Conservation (phyloP, 2,329 filamentous ascomycete genomes). For the Sphaceloma murrayae region DNA sequence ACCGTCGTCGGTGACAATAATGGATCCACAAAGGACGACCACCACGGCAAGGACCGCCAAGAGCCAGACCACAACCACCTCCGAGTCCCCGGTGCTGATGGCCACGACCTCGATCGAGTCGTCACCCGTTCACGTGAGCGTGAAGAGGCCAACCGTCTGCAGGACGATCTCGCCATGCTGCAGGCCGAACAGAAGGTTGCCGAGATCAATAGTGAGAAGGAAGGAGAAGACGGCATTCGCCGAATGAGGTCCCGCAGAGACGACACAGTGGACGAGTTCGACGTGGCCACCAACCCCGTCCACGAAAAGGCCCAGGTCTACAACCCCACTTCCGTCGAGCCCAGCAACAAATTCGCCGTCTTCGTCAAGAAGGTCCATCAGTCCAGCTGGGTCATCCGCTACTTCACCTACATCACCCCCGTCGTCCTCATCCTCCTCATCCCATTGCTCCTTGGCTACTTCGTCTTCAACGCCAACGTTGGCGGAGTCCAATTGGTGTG, state of each 20-base stretch:
- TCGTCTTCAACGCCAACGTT: constrained; percentile 46
- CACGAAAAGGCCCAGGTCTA: constrained; percentile 58
- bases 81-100: constrained; percentile 18
- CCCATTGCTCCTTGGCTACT: constrained; percentile 55
- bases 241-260: constrained; percentile 43
- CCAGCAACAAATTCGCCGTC: constrained; percentile 51
- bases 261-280: constrained; percentile 57
- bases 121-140: constrained; percentile 49
- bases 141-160: constrained; percentile 51
- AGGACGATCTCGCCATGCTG: constrained; percentile 57
- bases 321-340: constrained; percentile 50
- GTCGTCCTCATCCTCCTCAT: constrained; percentile 55
- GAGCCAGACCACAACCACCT: constrained; percentile 11
- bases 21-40: constrained; percentile 15
- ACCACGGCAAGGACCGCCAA: constrained; percentile 6
- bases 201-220: constrained; percentile 31
- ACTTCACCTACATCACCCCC: constrained; percentile 62
- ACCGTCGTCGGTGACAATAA: constrained; percentile 27
- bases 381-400: constrained; percentile 57
- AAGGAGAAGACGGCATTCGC: constrained; percentile 35
- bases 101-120: constrained; percentile 38
- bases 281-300: constrained; percentile 57
- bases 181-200: constrained; percentile 54
- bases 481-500: constrained; percentile 73
- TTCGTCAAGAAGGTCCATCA: constrained; percentile 56